Base-by-base conservation (phyloP, 1,284 basidiomycete genomes). In the Schizophyllum commune region DNA sequence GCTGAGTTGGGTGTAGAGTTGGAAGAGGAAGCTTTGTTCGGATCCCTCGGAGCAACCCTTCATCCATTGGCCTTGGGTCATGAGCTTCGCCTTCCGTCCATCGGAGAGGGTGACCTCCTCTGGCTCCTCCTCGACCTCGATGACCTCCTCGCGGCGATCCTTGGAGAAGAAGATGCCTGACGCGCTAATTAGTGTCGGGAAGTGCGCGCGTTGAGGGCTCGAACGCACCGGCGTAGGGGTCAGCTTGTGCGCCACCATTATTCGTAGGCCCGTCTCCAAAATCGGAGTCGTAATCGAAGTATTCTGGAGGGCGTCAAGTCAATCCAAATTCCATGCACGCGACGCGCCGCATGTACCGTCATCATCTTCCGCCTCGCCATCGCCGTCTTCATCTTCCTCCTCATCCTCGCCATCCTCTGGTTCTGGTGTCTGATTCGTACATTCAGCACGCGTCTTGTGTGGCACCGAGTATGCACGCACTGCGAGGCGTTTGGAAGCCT, bases 61-160 rank as follows among this genome's bases (percentile, higher is more conserved):
- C 94, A 96, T 96, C 93, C 93, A 96, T 69, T 93, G 87, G n/a
- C 90, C 90, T 71, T 91, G 89, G 21, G 87, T 87, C 82, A 96
- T 84, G 52, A 94, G 74, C 62, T 83, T 83, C 22, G 88, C 78
- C 53, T 55, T 11, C 4, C 39, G 39, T 11, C 39, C 39, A 17
- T 47, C 39, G 9, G 39, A 11, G 11, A 55, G 53, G 34, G 71
- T 64, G 39, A 79, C 75, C 3, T 75, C 72, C 70, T 91, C 88
- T 6, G 88, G 80, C 60, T 88, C 82, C 72, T 94, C 90, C 69
- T 94, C 85, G 1, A 92, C 83, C 75, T 96, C 91, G 57, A 94
- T 89, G 52, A 94, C 86, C 72, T 91, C 87, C 73, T 95, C 91
- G 32, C 84, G 81, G 57, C 94, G 81, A 70, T 94, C 89, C 76